Conservation (phyloP, 352 stramenopile species). For the Pythium rhizo-oryzae region DNA sequence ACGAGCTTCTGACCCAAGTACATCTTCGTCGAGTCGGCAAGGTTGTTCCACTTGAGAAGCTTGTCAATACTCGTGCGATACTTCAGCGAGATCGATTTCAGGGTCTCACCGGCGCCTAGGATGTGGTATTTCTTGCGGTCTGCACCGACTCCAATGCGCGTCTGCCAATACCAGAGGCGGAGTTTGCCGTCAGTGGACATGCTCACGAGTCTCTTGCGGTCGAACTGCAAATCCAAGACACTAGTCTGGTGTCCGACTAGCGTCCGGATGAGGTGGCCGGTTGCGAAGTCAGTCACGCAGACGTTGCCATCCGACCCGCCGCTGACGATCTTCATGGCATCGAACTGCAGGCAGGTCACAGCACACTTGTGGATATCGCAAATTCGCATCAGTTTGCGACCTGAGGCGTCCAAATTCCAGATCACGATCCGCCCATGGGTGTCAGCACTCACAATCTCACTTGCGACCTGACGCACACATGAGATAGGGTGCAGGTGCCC, state of each 20-base stretch:
- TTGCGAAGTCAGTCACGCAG: slow-evolving; percentile 80
- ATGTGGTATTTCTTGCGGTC: slow-evolving; percentile 77
- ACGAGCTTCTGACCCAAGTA: slow-evolving; percentile 81
- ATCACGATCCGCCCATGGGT: slow-evolving; percentile 57
- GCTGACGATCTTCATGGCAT: slow-evolving; percentile 75
- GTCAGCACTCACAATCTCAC: slow-evolving; percentile 79
- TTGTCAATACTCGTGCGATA: slow-evolving; percentile 76
- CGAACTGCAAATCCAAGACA: slow-evolving; percentile 74
- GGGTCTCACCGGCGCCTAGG: slow-evolving; percentile 63
- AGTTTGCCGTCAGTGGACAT: slow-evolving; percentile 63
- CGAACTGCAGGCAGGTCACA: slow-evolving; percentile 74
- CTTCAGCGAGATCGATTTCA: slow-evolving; percentile 72
- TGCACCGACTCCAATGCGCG: slow-evolving; percentile 37
- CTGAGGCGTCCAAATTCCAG: slow-evolving; percentile 72
- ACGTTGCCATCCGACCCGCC: slow-evolving; percentile 52
- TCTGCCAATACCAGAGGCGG: slow-evolving; percentile 75
- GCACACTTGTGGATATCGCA: slow-evolving; percentile 57
- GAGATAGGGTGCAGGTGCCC: slow-evolving; percentile 59
- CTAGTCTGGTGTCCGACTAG: slow-evolving; percentile 48
- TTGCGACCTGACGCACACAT: slow-evolving; percentile 58
- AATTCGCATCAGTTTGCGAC: slow-evolving; percentile 54
- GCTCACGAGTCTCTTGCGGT: slow-evolving; percentile 66
- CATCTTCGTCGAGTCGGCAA: slow-evolving; percentile 67
- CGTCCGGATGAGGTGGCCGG: slow-evolving; percentile 65
- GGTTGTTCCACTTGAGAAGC: slow-evolving; percentile 68